A percentile compares a stretch with the other conserved stretches of the same genome.
phyloP scores from a whole-genome alignment of 2,329 filamentous ascomycete species.

The Fusarium transvaalense region DNA sequence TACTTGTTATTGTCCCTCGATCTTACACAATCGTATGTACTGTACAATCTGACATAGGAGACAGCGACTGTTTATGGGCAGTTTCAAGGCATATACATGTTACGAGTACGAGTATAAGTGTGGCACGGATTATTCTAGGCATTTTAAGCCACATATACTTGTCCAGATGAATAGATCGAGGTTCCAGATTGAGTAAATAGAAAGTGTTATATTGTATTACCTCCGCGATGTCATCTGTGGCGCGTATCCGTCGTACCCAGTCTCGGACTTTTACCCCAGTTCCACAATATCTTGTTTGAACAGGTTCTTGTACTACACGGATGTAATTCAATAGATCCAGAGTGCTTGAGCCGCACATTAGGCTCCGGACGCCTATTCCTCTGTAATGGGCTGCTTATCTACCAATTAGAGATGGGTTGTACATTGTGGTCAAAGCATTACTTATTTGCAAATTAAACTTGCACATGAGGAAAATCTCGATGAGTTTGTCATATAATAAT shows the following conservation, averaged over 20 bases:
- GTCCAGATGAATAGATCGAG: neutral
- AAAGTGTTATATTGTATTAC: too few species aligned
- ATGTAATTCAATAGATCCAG: neutral
- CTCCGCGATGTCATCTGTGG: neutral
- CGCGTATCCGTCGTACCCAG: too few species aligned
- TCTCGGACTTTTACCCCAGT: neutral
- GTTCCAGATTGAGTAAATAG: neutral
- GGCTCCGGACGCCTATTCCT: neutral
- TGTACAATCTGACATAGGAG: neutral
- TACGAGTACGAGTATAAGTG: neutral
- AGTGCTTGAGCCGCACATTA: neutral
- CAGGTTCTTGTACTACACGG: neutral
- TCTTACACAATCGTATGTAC: neutral
- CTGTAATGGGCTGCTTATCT: neutral
- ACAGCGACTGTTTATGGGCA: neutral
- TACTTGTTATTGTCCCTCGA: too few species aligned
- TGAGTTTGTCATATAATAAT: neutral
- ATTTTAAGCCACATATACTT: neutral
- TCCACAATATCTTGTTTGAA: neutral
- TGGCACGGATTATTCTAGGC: neutral
- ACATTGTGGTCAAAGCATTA: neutral
- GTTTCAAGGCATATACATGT: neutral
- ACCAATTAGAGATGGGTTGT: neutral
- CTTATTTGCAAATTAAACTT: neutral
- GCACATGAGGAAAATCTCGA: neutral